These are phyloP conservation scores for Sporothrix protearum DNA, from an alignment of 2,329 filamentous ascomycete genomes.

Conservation along the genomic window DNA sequence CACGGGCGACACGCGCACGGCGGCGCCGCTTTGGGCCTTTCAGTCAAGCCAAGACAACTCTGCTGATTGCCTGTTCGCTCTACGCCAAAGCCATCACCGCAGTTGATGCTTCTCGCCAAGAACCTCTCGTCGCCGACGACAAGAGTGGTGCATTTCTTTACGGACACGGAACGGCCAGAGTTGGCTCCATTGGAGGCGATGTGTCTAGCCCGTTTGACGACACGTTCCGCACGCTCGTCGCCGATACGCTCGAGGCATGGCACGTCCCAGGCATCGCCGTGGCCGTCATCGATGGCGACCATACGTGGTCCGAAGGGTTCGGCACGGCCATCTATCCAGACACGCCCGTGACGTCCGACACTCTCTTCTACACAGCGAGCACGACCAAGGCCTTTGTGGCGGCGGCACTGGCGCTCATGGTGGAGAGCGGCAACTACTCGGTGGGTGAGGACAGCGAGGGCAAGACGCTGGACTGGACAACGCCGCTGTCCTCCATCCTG, in stretches of 20 bases:
- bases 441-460: neutral
- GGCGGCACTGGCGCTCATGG: conserved; percentile 46
- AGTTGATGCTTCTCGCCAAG: neutral
- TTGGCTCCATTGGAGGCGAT: neutral
- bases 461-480: conserved; percentile 42
- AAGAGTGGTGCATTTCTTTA: neutral
- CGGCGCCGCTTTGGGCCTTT: neutral
- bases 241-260: conserved; percentile 33
- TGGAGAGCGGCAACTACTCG: conserved; percentile 42
- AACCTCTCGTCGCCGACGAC: neutral
- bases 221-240: conserved; percentile 24
- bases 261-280: conserved; percentile 50
- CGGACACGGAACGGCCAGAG: too few relatives aligned
- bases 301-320: conserved; percentile 44
- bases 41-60: too few relatives aligned
- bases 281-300: conserved; percentile 45
- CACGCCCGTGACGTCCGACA: conserved; percentile 43
- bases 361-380: conserved; percentile 53
- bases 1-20: neutral
- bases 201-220: conserved; percentile 21
- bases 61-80: neutral
- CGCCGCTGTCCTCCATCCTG: conserved; percentile 46
- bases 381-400: conserved; percentile 55
- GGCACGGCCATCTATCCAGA: conserved; percentile 40
- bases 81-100: neutral